phyloP scores from a whole-genome alignment of 1,139 yeast species.

The Magnusiomyces ingens region DNA sequence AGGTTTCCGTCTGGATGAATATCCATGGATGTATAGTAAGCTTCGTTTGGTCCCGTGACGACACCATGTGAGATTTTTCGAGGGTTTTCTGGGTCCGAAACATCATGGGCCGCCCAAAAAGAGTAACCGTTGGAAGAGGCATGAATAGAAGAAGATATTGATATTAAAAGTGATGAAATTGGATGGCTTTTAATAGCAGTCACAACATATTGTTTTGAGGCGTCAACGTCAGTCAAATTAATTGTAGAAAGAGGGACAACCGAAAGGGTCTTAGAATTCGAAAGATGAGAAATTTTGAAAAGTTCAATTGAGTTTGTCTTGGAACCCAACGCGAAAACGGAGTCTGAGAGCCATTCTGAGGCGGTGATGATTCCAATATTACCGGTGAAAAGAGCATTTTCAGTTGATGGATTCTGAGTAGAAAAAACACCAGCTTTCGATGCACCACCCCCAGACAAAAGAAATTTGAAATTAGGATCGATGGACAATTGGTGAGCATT shows the following conservation, averaged over 20 bases:
- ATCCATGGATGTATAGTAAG: constrained; percentile 12
- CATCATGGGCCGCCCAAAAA: constrained; percentile 1
- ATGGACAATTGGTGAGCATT: constrained; percentile 19
- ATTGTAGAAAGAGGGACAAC: no score
- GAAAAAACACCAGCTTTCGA: constrained; percentile 23
- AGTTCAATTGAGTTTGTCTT: constrained; percentile 20
- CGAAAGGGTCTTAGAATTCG: no score
- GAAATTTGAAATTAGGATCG: constrained; percentile 11
- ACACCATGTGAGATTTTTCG: not conserved
- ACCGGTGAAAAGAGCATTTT: not conserved
- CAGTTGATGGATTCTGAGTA: constrained; percentile 9
- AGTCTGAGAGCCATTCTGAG: constrained; percentile 20
- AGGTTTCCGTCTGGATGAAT: constrained; percentile 65
- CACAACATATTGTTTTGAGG: constrained; percentile 18
- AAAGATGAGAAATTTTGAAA: not conserved
- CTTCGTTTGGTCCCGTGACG: not conserved
- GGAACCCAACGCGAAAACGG: constrained; percentile 17
- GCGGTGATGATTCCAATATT: constrained; percentile 22
- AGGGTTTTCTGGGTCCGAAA: not conserved
- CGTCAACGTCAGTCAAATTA: not conserved
- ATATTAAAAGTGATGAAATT: not conserved
- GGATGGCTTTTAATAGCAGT: constrained; percentile 7
- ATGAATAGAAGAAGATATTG: no score
- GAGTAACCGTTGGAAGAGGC: not conserved
- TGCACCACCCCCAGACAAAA: constrained; percentile 28